Evolutionary conservation across 257 asterid species (phyloP).

Genomic region (Nicotiana paniculata): DNA sequence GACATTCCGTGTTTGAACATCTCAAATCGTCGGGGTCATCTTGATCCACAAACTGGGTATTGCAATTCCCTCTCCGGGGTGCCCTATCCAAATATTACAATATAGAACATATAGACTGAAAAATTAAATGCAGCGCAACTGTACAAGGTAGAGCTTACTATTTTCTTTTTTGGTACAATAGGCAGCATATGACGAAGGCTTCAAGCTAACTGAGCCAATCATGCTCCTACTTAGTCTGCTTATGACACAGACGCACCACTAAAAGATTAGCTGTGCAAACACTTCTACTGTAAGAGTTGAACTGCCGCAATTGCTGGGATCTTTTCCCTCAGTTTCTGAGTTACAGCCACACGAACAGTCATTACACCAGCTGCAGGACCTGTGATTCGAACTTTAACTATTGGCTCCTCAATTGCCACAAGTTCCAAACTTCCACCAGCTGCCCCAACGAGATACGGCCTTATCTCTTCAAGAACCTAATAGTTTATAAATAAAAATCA

Average conservation of each 20-base stretch:
- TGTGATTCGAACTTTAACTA: conserved; percentile 76
- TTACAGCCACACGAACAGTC: conserved; percentile 95
- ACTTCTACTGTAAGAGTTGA: conserved; percentile 64
- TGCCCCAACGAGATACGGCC: conserved; percentile 86
- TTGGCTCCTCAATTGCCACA: conserved; percentile 79
- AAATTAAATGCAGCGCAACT: background rate
- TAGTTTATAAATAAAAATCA: background rate
- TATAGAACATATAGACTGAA: background rate
- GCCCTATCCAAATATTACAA: background rate
- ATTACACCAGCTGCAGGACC: conserved; percentile 97
- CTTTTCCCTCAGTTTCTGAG: conserved; percentile 91
- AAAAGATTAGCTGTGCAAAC: background rate
- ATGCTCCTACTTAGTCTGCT: background rate
- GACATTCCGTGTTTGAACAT: background rate
- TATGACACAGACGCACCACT: background rate
- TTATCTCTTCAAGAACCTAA: conserved; percentile 93
- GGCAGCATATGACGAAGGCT: background rate
- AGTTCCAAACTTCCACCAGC: conserved; percentile 92
- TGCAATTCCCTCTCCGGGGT: background rate
- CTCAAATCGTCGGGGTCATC: background rate
- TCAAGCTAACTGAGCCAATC: background rate
- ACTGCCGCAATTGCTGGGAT: conserved; percentile 92
- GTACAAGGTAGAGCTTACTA: background rate
- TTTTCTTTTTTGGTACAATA: background rate
- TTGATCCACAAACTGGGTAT: background rate